phyloP scores from a whole-genome alignment of 2,329 filamentous ascomycete species.

The Periconia macrospinosa region DNA sequence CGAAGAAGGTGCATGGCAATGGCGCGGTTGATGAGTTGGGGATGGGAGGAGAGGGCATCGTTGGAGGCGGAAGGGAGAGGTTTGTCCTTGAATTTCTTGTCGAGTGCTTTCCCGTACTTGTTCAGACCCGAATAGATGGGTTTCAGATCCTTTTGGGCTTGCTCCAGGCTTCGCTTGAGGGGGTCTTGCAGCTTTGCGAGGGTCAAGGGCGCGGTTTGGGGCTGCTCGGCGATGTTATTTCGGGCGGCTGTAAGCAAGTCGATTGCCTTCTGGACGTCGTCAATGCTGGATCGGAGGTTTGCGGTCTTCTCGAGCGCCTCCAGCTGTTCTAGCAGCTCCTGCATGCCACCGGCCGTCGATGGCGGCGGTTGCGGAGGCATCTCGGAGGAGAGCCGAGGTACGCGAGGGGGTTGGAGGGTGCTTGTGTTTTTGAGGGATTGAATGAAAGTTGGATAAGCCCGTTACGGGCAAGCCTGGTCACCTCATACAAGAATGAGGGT shows the following conservation, averaged over 20 bases:
- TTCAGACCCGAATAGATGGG: slow-evolving; percentile 80
- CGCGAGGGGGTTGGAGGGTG: slow-evolving; percentile 3
- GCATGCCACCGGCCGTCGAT: slow-evolving; percentile 49
- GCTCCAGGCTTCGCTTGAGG: slow-evolving; percentile 77
- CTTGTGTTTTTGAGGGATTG: neutral
- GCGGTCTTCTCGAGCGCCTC: slow-evolving; percentile 70
- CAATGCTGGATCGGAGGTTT: slow-evolving; percentile 70
- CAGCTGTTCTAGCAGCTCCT: slow-evolving; percentile 72
- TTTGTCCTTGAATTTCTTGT: slow-evolving; percentile 69
- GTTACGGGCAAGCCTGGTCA: neutral
- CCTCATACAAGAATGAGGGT: neutral
- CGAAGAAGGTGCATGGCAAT: slow-evolving; percentile 96
- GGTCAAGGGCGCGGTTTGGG: slow-evolving; percentile 70
- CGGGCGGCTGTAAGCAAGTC: slow-evolving; percentile 73
- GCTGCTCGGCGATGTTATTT: slow-evolving; percentile 71
- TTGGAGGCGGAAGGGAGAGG: slow-evolving; percentile 75
- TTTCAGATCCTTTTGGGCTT: slow-evolving; percentile 78
- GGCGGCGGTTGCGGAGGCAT: slow-evolving; percentile 11
- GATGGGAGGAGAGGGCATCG: slow-evolving; percentile 76
- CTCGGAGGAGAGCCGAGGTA: slow-evolving; percentile 7
- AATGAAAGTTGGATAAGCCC: neutral
- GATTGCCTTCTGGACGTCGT: slow-evolving; percentile 82
- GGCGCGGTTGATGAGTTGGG: slow-evolving; percentile 81
- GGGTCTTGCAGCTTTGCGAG: slow-evolving; percentile 86
- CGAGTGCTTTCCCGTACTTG: slow-evolving; percentile 81